A percentile compares a stretch with the other conserved stretches of the same genome.
Conservation (phyloP, 306 rosid genomes). For the Citrullus colocynthis region DNA sequence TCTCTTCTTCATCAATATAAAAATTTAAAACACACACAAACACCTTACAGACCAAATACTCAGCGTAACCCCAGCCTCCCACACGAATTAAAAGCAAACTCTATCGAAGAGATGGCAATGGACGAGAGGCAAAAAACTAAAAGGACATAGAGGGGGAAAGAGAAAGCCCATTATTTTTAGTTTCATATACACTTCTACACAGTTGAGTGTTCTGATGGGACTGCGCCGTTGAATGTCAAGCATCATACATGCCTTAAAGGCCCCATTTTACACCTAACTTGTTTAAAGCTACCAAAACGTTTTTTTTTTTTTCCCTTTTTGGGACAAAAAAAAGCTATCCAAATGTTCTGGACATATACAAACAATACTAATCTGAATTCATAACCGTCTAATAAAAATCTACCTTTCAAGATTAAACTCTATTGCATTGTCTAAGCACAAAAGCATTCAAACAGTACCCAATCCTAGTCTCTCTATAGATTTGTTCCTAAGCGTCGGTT, state of each 20-base stretch:
- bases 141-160: not conserved
- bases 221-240: not conserved
- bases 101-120: not conserved
- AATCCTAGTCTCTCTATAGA: no score
- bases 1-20: no score
- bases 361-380: not conserved
- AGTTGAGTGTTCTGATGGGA: no score
- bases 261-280: not conserved
- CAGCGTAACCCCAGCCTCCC: not conserved
- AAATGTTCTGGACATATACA: not conserved
- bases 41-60: no score
- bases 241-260: not conserved
- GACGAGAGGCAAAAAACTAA: not conserved
- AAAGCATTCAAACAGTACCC: not conserved
- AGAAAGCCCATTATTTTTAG: not conserved
- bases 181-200: not conserved
- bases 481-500: no score
- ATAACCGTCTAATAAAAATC: not conserved
- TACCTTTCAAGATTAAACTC: not conserved
- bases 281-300: not conserved
- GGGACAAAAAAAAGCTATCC: not conserved
- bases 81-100: not conserved
- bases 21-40: no score
- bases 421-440: not conserved
- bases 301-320: not conserved